These are phyloP conservation scores for Cucumis cinereus DNA, from an alignment of 306 rosid genomes.

Conservation along the genomic window DNA sequence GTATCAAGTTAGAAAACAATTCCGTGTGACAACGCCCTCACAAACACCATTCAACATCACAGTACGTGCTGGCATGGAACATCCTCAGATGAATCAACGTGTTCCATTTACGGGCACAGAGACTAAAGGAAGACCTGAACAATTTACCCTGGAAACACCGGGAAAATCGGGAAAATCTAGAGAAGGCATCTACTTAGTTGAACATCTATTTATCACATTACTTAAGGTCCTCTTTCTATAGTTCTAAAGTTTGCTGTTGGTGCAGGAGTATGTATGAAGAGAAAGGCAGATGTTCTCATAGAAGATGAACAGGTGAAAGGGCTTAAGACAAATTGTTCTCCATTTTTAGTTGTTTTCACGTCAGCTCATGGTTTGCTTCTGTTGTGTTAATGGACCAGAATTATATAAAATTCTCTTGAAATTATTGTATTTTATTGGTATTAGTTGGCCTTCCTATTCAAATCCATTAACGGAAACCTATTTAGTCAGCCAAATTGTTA, in stretches of 20 bases:
- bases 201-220: constrained; percentile 9
- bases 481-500: neutral
- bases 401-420: neutral
- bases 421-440: neutral
- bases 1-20: constrained; percentile 33
- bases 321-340: neutral
- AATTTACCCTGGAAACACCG: constrained; percentile 6
- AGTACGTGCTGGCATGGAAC: constrained; percentile 18
- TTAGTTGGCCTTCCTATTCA: neutral
- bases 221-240: neutral
- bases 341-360: constrained; percentile 4
- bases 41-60: constrained; percentile 4
- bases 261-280: constrained; percentile 40
- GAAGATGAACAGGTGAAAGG: constrained; percentile 24
- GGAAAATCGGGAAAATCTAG: constrained; percentile 18
- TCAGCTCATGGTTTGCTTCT: constrained; percentile 21
- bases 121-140: constrained; percentile 17
- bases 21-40: constrained; percentile 2
- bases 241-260: constrained; percentile 7
- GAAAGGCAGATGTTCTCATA: constrained; percentile 34
- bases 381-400: constrained; percentile 21
- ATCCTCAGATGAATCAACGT: constrained; percentile 13
- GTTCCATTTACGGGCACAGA: constrained; percentile 11
- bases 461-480: neutral
- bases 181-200: constrained; percentile 30